Evolutionary conservation across 257 asterid genomes (phyloP), one percentile per base, ranked within the genome.

Genomic region (Penstemon davidsonii): DNA sequence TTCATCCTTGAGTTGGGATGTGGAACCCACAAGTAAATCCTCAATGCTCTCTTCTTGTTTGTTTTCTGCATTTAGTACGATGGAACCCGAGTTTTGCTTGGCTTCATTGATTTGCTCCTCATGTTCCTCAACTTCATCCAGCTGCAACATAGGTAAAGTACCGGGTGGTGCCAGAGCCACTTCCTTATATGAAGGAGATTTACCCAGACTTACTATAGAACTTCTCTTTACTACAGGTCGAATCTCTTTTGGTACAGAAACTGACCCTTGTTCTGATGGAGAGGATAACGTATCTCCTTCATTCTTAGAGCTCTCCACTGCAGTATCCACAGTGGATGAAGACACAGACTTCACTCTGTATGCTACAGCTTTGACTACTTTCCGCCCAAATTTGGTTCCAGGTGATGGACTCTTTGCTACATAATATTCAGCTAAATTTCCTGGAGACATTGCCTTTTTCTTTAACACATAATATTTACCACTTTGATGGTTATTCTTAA

Each of bases 121-220:
- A 70, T 68, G 70, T 73, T 75, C 80, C 61, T 64, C 77, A 67
- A 59, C 68, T 49, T 66, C 84, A 39, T 72, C 81, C 52, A 60
- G 85, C 78, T 89, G 96, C 78, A 93, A 74, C 85, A 83, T 81
- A 41, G 87, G 80, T 73, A 93, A 84, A 74, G 95, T 82, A 71
- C 98, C 98, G 1, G 98, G 98, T 15, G 96, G 98, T 61, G 98
- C 98, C 74, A 92, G 75, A 64, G 98, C 96, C 68, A 92, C 98
- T 73, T 92, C 98, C 90, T 92, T 92, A 71, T 92, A 92, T 15
- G 98, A 93, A 68, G 96, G 97, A 68, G 99, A 90, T 75, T 83
- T 88, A 62, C 97, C 97, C 68, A 93, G 80, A 75, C 83, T 87
- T 56, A 88, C 95, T 43, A 93, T 75, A 60, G 96, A 84, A 76